A percentile compares a stretch with the other conserved stretches of the same genome.
Evolutionary conservation across 1,284 basidiomycete species (phyloP).

Genomic region (Ustilago trichophora): DNA sequence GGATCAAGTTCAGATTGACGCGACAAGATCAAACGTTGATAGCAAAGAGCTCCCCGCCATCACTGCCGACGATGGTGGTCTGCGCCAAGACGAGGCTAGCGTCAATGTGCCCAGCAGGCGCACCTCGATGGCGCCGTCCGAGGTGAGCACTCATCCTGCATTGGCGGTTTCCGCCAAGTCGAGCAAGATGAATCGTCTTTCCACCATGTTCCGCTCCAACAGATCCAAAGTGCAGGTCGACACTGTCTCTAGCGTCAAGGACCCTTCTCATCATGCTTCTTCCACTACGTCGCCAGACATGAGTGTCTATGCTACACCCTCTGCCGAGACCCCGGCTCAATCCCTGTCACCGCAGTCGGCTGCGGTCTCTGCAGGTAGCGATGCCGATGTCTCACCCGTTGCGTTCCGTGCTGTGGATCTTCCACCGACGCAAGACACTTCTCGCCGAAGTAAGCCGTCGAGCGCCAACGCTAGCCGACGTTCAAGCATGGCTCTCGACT

Average conservation of each 20-base stretch:
- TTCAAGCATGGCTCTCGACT: slow-evolving; percentile 15
- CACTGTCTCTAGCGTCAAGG: background rate
- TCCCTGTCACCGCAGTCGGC: slow-evolving; percentile 28
- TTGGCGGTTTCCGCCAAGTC: slow-evolving; percentile 10
- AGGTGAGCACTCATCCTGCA: slow-evolving; percentile 1
- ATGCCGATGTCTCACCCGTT: slow-evolving; percentile 33
- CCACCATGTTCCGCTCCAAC: slow-evolving; percentile 24
- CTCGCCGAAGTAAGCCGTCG: slow-evolving; percentile 3
- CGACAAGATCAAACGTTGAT: background rate
- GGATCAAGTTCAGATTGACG: too few species aligned
- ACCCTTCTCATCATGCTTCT: background rate
- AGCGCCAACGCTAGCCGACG: slow-evolving; percentile 20
- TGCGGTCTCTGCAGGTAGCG: slow-evolving; percentile 26
- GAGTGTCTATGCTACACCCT: slow-evolving; percentile 22
- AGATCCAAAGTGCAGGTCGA: slow-evolving; percentile 18
- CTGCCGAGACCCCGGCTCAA: slow-evolving; percentile 11
- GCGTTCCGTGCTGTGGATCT: slow-evolving; percentile 32
- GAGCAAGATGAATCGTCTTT: slow-evolving; percentile 15
- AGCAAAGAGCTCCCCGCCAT: background rate
- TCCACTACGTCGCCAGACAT: slow-evolving; percentile 1
- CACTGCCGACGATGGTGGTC: background rate
- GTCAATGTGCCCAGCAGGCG: slow-evolving; percentile 4
- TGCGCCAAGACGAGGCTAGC: slow-evolving; percentile 5
- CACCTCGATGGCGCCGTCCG: slow-evolving; percentile 21
- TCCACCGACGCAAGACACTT: slow-evolving; percentile 3